Conservation (phyloP, 352 stramenopile genomes). For the Peronosclerospora sorghi region DNA sequence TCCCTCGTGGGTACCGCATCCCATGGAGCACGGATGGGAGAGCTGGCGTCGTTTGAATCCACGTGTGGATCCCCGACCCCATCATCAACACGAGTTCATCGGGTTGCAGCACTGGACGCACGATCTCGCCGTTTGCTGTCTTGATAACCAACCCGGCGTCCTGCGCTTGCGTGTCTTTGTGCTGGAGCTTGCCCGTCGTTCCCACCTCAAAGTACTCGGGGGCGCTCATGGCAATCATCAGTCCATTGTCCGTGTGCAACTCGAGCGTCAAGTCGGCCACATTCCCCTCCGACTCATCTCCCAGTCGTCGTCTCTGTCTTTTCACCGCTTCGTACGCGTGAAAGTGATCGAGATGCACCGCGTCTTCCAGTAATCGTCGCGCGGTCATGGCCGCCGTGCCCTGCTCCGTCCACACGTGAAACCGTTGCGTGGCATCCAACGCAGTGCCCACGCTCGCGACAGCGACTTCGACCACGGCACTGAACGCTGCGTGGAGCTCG, state of each 20-base stretch:
- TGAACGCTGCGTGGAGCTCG: constrained; percentile 29
- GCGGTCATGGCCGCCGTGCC: constrained; percentile 22
- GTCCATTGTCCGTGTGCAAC: constrained; percentile 46
- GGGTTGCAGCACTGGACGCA: constrained; percentile 37
- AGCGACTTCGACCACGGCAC: constrained; percentile 32
- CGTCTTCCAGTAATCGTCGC: constrained; percentile 42
- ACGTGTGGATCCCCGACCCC: constrained; percentile 42
- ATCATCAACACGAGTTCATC: constrained; percentile 52
- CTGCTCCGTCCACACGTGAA: constrained; percentile 30
- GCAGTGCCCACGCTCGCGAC: constrained; percentile 31
- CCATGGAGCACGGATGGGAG: constrained; percentile 46
- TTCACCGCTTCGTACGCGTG: constrained; percentile 39
- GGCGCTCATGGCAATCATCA: constrained; percentile 47
- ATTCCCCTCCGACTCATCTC: not conserved
- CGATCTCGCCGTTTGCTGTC: constrained; percentile 23
- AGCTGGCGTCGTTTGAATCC: constrained; percentile 31
- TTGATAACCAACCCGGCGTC: constrained; percentile 49
- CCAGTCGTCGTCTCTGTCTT: constrained; percentile 11
- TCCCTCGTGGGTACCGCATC: constrained; percentile 35
- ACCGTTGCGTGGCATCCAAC: constrained; percentile 34
- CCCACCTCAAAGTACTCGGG: constrained; percentile 42
- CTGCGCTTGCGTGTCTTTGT: constrained; percentile 19
- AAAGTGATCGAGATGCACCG: constrained; percentile 51
- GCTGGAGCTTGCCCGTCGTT: constrained; percentile 12
- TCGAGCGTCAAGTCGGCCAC: constrained; percentile 29